Evolutionary conservation across 495 filamentous ascomycete species (phyloP).

Genomic region (Tuber microsphaerosporum): DNA sequence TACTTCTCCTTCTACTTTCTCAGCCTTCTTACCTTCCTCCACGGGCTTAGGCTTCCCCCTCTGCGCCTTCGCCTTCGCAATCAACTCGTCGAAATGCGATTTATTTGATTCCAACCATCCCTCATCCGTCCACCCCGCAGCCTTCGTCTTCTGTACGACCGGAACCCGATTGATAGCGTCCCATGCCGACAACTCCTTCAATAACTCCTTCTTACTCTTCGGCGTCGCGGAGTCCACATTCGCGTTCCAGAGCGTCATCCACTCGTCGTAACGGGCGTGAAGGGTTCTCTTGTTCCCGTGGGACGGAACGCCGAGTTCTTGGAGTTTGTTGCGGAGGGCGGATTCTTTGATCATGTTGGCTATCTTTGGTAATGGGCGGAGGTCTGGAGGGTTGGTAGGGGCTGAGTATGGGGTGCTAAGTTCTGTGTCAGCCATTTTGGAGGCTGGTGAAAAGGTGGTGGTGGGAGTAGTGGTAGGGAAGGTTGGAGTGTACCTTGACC

Average conservation of each 20-base stretch:
- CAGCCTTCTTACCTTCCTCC: constrained; percentile 8
- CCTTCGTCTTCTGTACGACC: constrained; percentile 30
- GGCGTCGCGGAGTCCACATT: constrained; percentile 79
- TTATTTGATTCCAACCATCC: constrained; percentile 69
- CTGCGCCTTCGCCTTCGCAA: constrained; percentile 56
- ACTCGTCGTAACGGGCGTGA: constrained; percentile 79
- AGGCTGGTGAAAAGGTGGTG: background rate
- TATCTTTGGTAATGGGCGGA: constrained; percentile 59
- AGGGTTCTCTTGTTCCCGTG: constrained; percentile 59
- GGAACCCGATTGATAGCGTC: constrained; percentile 59
- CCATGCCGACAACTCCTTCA: constrained; percentile 75
- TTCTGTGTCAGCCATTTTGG: constrained; percentile 61
- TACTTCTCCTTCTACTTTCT: background rate
- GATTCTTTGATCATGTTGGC: constrained; percentile 70
- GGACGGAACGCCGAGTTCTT: constrained; percentile 72
- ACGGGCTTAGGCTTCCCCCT: constrained; percentile 37
- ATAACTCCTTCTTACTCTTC: constrained; percentile 60
- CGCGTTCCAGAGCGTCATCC: constrained; percentile 92
- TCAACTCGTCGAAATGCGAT: constrained; percentile 64
- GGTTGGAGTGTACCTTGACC: constrained; percentile 14
- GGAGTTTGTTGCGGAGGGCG: constrained; percentile 68
- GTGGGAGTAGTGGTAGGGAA: constrained; percentile 50
- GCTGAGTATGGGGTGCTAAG: constrained; percentile 10
- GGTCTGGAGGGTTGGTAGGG: background rate
- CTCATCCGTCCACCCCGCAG: constrained; percentile 38